Evolutionary conservation across 1,284 basidiomycete species (phyloP).

Genomic region (Austroboletus sp.): DNA sequence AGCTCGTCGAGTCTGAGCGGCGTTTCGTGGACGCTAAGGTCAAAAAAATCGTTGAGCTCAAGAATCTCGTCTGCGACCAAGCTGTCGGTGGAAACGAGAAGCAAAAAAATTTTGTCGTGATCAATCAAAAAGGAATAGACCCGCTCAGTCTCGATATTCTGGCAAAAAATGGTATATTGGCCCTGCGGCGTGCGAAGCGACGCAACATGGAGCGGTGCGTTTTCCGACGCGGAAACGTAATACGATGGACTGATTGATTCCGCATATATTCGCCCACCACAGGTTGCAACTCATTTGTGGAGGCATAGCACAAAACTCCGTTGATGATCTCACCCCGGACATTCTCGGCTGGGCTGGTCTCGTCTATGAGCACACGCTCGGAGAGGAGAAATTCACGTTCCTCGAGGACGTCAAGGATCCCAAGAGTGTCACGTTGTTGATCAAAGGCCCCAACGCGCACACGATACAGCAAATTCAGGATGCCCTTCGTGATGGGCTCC

Average conservation of each 20-base stretch:
- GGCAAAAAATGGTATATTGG: constrained; percentile 94
- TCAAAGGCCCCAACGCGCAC: constrained; percentile 97
- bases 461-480: constrained; percentile 97
- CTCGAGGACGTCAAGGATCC: constrained; percentile 94
- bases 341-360: constrained; percentile 95
- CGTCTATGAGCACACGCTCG: constrained; percentile 97
- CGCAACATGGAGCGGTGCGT: constrained; percentile 91
- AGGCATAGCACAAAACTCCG: constrained; percentile 94
- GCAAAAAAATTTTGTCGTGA: constrained; percentile 85
- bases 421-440: constrained; percentile 93
- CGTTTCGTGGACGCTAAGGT: constrained; percentile 92
- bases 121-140: constrained; percentile 99
- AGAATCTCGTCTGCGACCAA: constrained; percentile 93
- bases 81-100: constrained; percentile 75
- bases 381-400: constrained; percentile 98
- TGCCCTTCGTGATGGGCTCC: constrained; percentile 90
- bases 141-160: constrained; percentile 94
- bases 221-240: constrained; percentile 23
- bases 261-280: constrained; percentile 7
- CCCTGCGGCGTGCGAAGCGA: constrained; percentile 90
- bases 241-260: constrained; percentile 15
- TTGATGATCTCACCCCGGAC: constrained; percentile 89
- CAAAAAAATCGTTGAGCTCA: constrained; percentile 95
- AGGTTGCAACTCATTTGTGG: constrained; percentile 92
- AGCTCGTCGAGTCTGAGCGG: constrained; percentile 95